A percentile compares a stretch with the other conserved stretches of the same genome.
These are phyloP conservation scores for Citrus glauca DNA, from an alignment of 345 rosid species.

Conservation along the genomic window DNA sequence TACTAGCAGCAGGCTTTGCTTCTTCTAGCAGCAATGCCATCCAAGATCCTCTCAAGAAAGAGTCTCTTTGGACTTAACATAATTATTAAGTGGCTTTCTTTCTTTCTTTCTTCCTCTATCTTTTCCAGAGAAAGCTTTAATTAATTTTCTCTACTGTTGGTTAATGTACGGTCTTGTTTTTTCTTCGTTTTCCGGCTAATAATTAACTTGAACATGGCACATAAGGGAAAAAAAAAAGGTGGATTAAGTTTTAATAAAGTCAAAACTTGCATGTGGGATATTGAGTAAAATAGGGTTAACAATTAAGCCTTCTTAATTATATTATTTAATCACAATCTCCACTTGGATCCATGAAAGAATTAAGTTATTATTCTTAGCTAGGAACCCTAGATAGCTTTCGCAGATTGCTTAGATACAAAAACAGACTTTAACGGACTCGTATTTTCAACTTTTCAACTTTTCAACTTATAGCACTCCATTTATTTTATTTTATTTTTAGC, in stretches of 20 bases:
- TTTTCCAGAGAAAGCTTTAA: not conserved
- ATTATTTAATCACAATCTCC: not conserved
- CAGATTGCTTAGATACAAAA: not conserved
- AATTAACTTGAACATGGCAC: not conserved
- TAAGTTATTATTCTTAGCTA: not conserved
- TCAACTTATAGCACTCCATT: not conserved
- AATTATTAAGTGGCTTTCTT: not conserved
- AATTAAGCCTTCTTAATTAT: not conserved
- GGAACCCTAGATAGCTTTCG: not conserved
- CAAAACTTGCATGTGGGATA: slow-evolving; percentile 29
- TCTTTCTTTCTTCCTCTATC: not conserved
- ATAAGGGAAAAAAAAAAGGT: not conserved
- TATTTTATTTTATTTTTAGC: not conserved
- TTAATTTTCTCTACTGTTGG: not conserved
- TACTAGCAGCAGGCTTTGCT: slow-evolving; percentile 34
- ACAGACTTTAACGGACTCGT: not conserved
- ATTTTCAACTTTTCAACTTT: no score
- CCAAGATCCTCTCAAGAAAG: slow-evolving; percentile 69
- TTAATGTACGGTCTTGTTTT: not conserved
- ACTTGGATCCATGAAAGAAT: not conserved
- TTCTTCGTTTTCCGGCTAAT: not conserved
- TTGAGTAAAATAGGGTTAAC: slow-evolving; percentile 16
- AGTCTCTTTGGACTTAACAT: slow-evolving; percentile 63
- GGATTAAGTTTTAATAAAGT: slow-evolving; percentile 4
- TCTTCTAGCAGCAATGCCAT: slow-evolving; percentile 54